Base-by-base conservation (phyloP, 106 monocot species). In the Phalaenopsis equestris region DNA sequence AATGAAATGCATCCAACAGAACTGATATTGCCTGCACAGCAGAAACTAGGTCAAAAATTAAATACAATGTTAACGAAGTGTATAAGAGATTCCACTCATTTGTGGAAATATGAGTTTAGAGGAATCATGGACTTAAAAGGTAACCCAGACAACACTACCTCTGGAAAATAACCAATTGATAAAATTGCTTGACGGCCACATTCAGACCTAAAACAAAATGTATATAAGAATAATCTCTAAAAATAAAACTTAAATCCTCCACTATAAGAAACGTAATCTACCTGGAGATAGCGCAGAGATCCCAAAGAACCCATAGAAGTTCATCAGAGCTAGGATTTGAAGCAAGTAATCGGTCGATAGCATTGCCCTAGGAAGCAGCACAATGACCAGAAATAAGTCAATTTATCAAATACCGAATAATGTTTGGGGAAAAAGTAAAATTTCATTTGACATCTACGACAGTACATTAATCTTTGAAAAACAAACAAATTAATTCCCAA, bases 241-340 rank as follows among this genome's bases (percentile, higher is more conserved):
- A 76, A 58, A 73, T 39, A 23, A 56, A 78, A 79, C 4, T 16
- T 3, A 2, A 21, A 47, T 49, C 12, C 47, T 49, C 11, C 12
- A 30, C 36, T 48, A 61, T 4, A 58, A 78, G 52, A 82, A 73
- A 21, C n/a, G 55, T 41, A 81, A 73, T 67, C 70, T 77, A 99
- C 98, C 98, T 99, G 70, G 98, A 90, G 75, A 95, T 87, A 73
- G 87, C 77, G 88, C 93, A 95, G 75, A 99, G 91, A 55, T 93
- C 98, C 98, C 94, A 99, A 74, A 99, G 89, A 86, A 91, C 77
- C 98, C 98, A 99, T 42, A 99, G 75, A 46, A 92, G 79, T 74
- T 99, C 94, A 81, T 99, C 98, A 68, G 94, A 93, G 48, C 87
- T 76, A 56, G 85, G 79, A 64, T 83, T 39, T 78, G 85, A 68